phyloP scores from a whole-genome alignment of 805 yeast species.

The Wickerhamomyces xylosicus region DNA sequence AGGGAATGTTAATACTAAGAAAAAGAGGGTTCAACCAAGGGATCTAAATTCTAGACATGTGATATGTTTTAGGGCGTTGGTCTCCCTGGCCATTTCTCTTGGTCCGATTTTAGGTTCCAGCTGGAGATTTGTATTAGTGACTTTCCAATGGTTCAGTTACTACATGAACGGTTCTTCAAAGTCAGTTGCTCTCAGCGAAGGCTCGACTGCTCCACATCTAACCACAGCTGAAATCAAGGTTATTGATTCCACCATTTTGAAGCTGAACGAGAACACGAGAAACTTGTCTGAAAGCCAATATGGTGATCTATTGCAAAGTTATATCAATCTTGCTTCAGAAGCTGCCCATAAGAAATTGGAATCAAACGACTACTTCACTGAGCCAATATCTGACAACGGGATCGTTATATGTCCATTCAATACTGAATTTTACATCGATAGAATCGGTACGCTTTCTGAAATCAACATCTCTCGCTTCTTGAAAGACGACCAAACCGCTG shows the following conservation, averaged over 20 bases:
- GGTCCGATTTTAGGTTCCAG: conserved; percentile 60
- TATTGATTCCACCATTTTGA: conserved; percentile 46
- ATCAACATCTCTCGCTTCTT: conserved; percentile 44
- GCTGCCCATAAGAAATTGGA: conserved; percentile 6
- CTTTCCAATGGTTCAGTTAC: conserved; percentile 75
- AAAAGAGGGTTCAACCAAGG: conserved; percentile 25
- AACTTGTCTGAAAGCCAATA: conserved; percentile 45
- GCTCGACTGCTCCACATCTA: conserved; percentile 32
- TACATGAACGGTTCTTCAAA: conserved; percentile 52
- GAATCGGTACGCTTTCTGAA: conserved; percentile 40
- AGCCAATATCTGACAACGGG: conserved; percentile 16
- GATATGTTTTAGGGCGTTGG: conserved; percentile 66
- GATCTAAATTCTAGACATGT: conserved; percentile 57
- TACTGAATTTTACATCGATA: conserved; percentile 41
- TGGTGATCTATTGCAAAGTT: conserved; percentile 32
- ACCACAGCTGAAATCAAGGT: conserved; percentile 35
- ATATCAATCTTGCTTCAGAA: conserved; percentile 31
- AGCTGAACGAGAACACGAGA: conserved; percentile 51
- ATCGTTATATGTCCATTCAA: conserved; percentile 38
- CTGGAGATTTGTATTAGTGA: conserved; percentile 54
- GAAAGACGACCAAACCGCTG: conserved; percentile 22
- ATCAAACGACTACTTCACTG: conserved; percentile 9
- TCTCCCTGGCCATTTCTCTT: conserved; percentile 69
- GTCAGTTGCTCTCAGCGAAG: conserved; percentile 25
- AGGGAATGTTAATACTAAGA: conserved; percentile 3